Conservation (phyloP, 306 rosid species). For the Canavalia gladiata region DNA sequence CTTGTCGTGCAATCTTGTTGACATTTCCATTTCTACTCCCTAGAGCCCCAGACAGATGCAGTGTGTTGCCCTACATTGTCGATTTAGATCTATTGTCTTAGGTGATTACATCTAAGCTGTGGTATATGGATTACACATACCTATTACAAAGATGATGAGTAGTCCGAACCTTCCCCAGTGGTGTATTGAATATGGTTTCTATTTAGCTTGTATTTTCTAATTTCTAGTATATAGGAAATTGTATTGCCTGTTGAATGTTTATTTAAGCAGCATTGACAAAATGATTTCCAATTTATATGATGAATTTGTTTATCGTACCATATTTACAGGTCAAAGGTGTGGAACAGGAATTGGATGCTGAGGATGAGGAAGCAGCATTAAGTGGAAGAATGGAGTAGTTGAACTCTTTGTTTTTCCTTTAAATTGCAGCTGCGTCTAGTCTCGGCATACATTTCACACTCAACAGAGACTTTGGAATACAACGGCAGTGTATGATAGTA, state of each 20-base stretch:
- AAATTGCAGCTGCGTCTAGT: constrained; percentile 7
- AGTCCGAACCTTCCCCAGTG: not conserved
- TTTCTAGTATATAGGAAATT: not conserved
- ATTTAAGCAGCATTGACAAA: constrained; percentile 13
- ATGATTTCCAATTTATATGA: constrained; percentile 25
- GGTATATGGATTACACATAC: constrained; percentile 16
- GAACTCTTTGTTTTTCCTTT: constrained; percentile 15
- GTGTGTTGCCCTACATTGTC: not conserved
- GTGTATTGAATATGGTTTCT: not conserved
- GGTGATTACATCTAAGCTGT: constrained; percentile 8
- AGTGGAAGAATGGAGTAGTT: constrained; percentile 67
- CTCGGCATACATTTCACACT: constrained; percentile 16
- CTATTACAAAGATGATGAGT: not conserved
- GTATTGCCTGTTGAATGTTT: not conserved
- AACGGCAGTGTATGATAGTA: constrained; percentile 47
- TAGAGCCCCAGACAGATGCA: too few species aligned
- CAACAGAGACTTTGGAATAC: constrained; percentile 18
- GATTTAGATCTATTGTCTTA: not conserved
- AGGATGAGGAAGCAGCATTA: constrained; percentile 68
- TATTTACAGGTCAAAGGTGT: constrained; percentile 85
- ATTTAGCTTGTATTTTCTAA: constrained; percentile 1
- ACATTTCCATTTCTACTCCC: too few species aligned
- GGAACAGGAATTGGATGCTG: constrained; percentile 85
- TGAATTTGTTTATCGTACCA: not conserved
- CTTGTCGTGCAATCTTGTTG: too few species aligned